Percentiles rank a stretch among this genome's conserved stretches.
Conservation (phyloP, 225 moss, liverwort and hornwort genomes). For the Antitrichia curtipendula region DNA sequence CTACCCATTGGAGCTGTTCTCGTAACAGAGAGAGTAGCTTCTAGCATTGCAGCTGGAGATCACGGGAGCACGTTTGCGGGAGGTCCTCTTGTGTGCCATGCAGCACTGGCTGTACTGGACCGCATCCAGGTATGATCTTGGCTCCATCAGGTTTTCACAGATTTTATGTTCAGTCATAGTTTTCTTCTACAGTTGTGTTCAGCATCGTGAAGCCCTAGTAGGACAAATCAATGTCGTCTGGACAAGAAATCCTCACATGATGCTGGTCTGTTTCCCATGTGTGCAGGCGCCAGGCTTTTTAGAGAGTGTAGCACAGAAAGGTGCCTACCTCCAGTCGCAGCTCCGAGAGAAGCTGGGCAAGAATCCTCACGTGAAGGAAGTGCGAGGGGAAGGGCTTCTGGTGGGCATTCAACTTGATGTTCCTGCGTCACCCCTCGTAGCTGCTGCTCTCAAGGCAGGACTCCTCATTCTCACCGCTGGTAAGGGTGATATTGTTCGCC, state of each 20-base stretch:
- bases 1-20: slow-evolving; percentile 82
- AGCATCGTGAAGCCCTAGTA: background rate
- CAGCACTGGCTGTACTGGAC: slow-evolving; percentile 42
- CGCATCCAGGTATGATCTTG: slow-evolving; percentile 22
- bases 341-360: slow-evolving; percentile 32
- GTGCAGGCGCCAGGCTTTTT: slow-evolving; percentile 39
- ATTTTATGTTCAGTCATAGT: background rate
- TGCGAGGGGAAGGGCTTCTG: slow-evolving; percentile 76
- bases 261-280: background rate
- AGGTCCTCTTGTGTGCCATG: slow-evolving; percentile 42
- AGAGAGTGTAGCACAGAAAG: slow-evolving; percentile 23
- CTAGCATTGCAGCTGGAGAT: slow-evolving; percentile 48
- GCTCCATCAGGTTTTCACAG: background rate
- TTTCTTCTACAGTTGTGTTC: background rate
- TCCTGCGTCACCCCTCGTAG: slow-evolving; percentile 56
- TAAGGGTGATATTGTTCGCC: slow-evolving; percentile 74
- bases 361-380: slow-evolving; percentile 63
- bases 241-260: background rate
- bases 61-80: slow-evolving; percentile 53
- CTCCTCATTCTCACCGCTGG: slow-evolving; percentile 80
- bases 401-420: slow-evolving; percentile 78
- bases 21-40: slow-evolving; percentile 61
- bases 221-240: background rate
- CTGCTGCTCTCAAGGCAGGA: slow-evolving; percentile 59
- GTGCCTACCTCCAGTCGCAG: slow-evolving; percentile 20